phyloP scores from a whole-genome alignment of 2,329 filamentous ascomycete genomes.

The Cryphonectria naterciae region DNA sequence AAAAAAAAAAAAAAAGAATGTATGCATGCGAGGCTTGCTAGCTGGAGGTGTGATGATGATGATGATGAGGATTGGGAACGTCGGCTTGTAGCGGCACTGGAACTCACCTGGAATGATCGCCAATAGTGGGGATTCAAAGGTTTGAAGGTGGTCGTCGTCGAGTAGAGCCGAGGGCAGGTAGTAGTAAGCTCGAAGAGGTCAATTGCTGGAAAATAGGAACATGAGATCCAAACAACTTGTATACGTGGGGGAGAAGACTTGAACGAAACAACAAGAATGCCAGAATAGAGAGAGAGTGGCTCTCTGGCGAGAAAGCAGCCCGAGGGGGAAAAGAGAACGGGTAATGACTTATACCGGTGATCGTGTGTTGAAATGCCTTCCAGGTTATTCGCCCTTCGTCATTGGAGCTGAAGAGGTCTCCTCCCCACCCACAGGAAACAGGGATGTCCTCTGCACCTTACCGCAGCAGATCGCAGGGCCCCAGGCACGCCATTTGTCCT shows the following conservation, averaged over 20 bases:
- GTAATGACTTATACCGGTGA: slow-evolving; percentile 14
- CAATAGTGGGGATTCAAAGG: slow-evolving; percentile 9
- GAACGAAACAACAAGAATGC: slow-evolving; percentile 13
- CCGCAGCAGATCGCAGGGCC: slow-evolving; percentile 8
- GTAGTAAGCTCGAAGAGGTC: not conserved
- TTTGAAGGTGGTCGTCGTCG: slow-evolving; percentile 11
- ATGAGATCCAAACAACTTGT: not conserved
- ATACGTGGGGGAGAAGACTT: not conserved
- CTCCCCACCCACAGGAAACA: slow-evolving; percentile 16
- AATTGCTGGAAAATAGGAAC: not conserved
- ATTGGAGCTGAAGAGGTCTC: slow-evolving; percentile 22
- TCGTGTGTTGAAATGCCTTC: slow-evolving; percentile 21
- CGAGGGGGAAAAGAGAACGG: not conserved
- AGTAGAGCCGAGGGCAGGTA: not conserved
- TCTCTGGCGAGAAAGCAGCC: slow-evolving; percentile 5
- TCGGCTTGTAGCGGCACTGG: slow-evolving; percentile 14
- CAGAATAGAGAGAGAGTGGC: slow-evolving; percentile 13
- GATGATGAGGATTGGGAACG: not conserved
- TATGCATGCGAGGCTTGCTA: not conserved
- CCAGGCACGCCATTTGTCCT: slow-evolving; percentile 3
- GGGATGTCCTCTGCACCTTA: slow-evolving; percentile 19
- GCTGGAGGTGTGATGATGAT: not conserved
- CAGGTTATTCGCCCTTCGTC: slow-evolving; percentile 25
- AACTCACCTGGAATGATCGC: slow-evolving; percentile 12
- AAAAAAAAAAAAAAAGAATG: not conserved